These are phyloP conservation scores for Collybiopsis luxurians DNA, from an alignment of 768 basidiomycete genomes.

Conservation along the genomic window DNA sequence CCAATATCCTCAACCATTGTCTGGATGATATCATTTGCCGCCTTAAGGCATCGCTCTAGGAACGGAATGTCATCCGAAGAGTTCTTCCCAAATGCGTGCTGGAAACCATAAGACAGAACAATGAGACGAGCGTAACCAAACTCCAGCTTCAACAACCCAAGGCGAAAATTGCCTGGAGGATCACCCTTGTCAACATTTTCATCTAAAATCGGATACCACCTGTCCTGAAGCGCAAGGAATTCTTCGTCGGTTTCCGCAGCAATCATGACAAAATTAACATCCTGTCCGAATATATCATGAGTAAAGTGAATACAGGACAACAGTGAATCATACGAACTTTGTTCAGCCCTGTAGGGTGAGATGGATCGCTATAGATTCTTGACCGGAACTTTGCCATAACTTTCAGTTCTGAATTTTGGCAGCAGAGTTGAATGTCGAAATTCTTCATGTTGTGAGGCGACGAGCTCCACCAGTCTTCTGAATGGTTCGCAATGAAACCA, in stretches of 20 bases:
- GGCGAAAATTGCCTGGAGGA: conserved; percentile 56
- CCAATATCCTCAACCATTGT: conserved; percentile 60
- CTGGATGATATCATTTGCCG: conserved; percentile 64
- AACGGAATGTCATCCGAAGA: conserved; percentile 64
- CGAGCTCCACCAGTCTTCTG: conserved; percentile 66
- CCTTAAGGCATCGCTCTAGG: conserved; percentile 59
- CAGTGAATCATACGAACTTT: conserved; percentile 45
- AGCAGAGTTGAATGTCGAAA: conserved; percentile 80
- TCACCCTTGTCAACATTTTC: conserved; percentile 48
- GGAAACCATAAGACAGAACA: conserved; percentile 73
- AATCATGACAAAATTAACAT: conserved; percentile 59
- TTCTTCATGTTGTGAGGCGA: conserved; percentile 66
- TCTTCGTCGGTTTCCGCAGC: conserved; percentile 70
- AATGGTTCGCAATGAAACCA: conserved; percentile 75
- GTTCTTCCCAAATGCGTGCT: conserved; percentile 67
- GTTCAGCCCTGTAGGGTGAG: conserved; percentile 73
- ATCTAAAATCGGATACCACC: conserved; percentile 53
- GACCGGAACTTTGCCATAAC: conserved; percentile 57
- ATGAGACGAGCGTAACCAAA: conserved; percentile 70
- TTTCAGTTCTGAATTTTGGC: conserved; percentile 73
- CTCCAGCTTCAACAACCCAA: conserved; percentile 57
- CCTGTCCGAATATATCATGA: conserved; percentile 39
- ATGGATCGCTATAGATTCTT: conserved; percentile 70
- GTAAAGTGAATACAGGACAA: background rate
- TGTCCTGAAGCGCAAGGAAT: conserved; percentile 49